A percentile compares a stretch with the other conserved stretches of the same genome.
These are phyloP conservation scores for Tympanopsis confertula DNA, from an alignment of 2,329 filamentous ascomycete species.

Conservation along the genomic window DNA sequence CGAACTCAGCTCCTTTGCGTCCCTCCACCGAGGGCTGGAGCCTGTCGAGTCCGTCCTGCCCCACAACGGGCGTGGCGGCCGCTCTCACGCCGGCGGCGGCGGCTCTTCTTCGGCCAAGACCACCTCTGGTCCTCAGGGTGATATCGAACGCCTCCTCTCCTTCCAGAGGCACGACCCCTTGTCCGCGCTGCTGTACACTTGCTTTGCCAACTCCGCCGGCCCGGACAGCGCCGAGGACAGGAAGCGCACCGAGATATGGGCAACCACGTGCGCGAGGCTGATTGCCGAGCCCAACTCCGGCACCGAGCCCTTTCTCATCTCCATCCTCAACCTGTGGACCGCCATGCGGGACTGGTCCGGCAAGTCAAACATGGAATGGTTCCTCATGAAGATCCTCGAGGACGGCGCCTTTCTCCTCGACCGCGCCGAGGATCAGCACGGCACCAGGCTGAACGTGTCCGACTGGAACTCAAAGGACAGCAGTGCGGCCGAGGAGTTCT, in stretches of 20 bases:
- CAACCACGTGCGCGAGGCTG: slow-evolving; percentile 71
- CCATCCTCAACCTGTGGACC: slow-evolving; percentile 79
- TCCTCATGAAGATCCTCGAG: slow-evolving; percentile 87
- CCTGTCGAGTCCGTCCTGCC: slow-evolving; percentile 74
- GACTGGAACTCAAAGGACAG: slow-evolving; percentile 69
- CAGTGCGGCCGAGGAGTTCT: slow-evolving; percentile 77
- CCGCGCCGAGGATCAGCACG: slow-evolving; percentile 67
- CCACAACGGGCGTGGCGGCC: slow-evolving; percentile 42
- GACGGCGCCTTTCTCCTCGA: slow-evolving; percentile 86
- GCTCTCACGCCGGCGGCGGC: slow-evolving; percentile 28
- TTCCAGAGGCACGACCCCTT: slow-evolving; percentile 83
- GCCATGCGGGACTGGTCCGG: slow-evolving; percentile 81
- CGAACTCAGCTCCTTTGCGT: slow-evolving; percentile 68
- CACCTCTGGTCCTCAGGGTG: slow-evolving; percentile 35
- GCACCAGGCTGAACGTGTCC: slow-evolving; percentile 59
- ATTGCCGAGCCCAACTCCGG: slow-evolving; percentile 67
- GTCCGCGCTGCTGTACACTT: slow-evolving; percentile 74
- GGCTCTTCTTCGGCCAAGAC: slow-evolving; percentile 29
- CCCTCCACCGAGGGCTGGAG: slow-evolving; percentile 68
- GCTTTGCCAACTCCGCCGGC: slow-evolving; percentile 76
- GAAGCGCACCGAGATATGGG: slow-evolving; percentile 75
- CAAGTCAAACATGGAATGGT: slow-evolving; percentile 81
- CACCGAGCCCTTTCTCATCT: slow-evolving; percentile 69
- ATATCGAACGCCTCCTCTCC: slow-evolving; percentile 73
- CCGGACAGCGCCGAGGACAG: slow-evolving; percentile 72